Conservation (phyloP, 2,329 filamentous ascomycete species). For the Venturia asperata region DNA sequence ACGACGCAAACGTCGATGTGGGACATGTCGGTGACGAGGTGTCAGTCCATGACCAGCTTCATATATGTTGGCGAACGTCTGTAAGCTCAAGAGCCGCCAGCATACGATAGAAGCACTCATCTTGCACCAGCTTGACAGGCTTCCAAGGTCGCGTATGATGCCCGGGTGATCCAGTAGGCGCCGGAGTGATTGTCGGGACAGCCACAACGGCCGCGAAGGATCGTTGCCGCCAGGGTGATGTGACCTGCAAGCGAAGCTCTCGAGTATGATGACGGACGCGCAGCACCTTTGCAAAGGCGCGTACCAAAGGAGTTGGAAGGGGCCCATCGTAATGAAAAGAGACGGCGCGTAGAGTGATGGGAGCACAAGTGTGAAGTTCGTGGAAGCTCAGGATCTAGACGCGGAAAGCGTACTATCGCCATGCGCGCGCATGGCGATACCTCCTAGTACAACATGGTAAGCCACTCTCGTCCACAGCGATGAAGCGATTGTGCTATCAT, state of each 20-base stretch:
- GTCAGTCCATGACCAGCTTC: not conserved
- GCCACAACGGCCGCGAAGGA: slow-evolving; percentile 4
- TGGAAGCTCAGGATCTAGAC: not conserved
- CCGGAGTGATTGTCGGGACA: not conserved
- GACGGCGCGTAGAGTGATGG: not conserved
- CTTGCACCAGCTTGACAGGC: not conserved
- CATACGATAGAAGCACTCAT: not conserved
- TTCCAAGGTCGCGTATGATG: not conserved
- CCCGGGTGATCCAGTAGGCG: not conserved
- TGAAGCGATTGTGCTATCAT: not conserved
- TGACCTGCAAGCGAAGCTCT: not conserved
- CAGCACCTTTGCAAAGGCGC: not conserved
- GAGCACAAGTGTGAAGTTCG: not conserved
- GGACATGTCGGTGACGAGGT: not conserved
- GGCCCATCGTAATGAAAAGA: not conserved
- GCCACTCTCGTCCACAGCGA: not conserved
- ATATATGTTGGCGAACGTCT: not conserved
- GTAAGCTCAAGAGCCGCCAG: not conserved
- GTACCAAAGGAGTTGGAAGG: not conserved
- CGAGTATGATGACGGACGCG: not conserved
- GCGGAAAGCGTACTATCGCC: slow-evolving; percentile 2
- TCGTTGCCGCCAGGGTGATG: not conserved
- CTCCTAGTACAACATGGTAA: not conserved
- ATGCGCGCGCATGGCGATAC: not conserved
- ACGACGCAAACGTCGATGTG: not conserved